Evolutionary conservation across 352 stramenopile species (phyloP).

Genomic region (Phytophthora palmivora): DNA sequence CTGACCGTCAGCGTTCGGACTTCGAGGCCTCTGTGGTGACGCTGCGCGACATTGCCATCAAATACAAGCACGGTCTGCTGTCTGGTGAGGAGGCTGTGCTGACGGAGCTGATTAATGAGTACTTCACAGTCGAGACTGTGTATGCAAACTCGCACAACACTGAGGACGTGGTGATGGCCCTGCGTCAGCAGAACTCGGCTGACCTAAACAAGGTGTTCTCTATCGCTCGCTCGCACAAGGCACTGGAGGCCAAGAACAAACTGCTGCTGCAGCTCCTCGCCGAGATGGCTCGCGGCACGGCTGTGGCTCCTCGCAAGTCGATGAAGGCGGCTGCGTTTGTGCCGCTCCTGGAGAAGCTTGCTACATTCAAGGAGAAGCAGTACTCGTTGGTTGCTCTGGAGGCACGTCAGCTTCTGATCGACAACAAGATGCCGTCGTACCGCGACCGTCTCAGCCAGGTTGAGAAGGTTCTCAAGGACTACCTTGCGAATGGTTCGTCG

Average conservation of each 20-base stretch:
- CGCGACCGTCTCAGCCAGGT: constrained; percentile 89
- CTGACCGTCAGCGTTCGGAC: constrained; percentile 61
- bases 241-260: constrained; percentile 89
- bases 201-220: constrained; percentile 86
- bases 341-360: constrained; percentile 86
- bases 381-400: constrained; percentile 95
- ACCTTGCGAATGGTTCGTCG: constrained; percentile 58
- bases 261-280: constrained; percentile 77
- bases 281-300: constrained; percentile 52
- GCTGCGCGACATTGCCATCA: constrained; percentile 75
- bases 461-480: constrained; percentile 73
- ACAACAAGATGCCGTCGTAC: constrained; percentile 97
- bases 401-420: constrained; percentile 95
- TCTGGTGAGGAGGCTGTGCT: constrained; percentile 71
- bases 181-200: constrained; percentile 93
- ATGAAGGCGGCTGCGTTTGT: constrained; percentile 74
- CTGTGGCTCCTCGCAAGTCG: constrained; percentile 52
- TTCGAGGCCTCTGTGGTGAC: constrained; percentile 75
- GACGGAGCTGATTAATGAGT: constrained; percentile 82
- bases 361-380: constrained; percentile 88
- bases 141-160: constrained; percentile 84
- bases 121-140: constrained; percentile 77
- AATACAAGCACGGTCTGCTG: constrained; percentile 82
- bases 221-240: constrained; percentile 92
- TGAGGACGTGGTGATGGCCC: constrained; percentile 80